These are phyloP conservation scores for Populus euphratica DNA, from an alignment of 345 rosid species.

Conservation along the genomic window DNA sequence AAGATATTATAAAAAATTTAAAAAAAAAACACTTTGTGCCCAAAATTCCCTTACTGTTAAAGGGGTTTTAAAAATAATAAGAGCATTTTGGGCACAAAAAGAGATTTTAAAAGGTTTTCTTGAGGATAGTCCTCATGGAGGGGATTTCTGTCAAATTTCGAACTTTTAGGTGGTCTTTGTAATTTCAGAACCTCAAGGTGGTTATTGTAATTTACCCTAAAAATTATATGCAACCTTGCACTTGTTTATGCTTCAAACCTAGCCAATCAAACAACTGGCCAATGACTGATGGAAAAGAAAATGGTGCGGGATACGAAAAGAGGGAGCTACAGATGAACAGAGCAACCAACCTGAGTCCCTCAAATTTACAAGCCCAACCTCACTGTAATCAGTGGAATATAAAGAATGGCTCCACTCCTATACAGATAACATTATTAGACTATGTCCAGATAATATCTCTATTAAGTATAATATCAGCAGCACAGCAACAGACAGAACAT, in stretches of 20 bases:
- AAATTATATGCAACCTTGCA: too few relatives aligned
- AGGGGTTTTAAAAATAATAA: too few relatives aligned
- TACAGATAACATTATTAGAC: slow-evolving; percentile 17
- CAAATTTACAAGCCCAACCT: slow-evolving; percentile 70
- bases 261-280: slow-evolving; percentile 5
- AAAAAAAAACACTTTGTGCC: too few relatives aligned
- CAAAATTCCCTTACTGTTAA: too few relatives aligned
- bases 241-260: background rate
- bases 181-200: background rate
- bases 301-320: background rate
- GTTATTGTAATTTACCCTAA: too few relatives aligned
- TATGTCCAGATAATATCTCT: slow-evolving; percentile 8
- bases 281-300: background rate
- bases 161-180: background rate
- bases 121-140: too few relatives aligned
- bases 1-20: too few relatives aligned
- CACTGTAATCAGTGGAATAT: slow-evolving; percentile 83
- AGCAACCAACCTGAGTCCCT: slow-evolving; percentile 56
- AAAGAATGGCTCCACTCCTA: slow-evolving; percentile 80
- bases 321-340: background rate
- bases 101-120: too few relatives aligned
- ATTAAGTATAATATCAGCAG: background rate
- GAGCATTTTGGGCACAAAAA: too few relatives aligned
- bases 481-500: slow-evolving; percentile 8
- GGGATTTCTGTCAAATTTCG: too few relatives aligned